Evolutionary conservation across 495 filamentous ascomycete genomes (phyloP).

Genomic region (Hypoxylon subgilvum): DNA sequence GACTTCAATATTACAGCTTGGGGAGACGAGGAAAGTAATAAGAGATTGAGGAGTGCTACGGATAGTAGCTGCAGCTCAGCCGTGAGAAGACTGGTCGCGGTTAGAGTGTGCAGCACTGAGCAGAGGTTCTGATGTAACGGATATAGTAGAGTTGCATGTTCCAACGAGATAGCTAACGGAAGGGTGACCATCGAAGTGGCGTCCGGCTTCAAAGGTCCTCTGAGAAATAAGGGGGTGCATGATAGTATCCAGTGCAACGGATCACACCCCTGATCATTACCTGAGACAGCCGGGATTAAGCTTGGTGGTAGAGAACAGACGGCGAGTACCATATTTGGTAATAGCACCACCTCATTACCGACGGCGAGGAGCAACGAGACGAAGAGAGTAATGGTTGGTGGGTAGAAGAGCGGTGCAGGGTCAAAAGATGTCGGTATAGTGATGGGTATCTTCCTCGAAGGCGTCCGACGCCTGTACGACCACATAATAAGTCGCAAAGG

Average conservation of each 20-base stretch:
- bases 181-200: neutral
- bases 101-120: slow-evolving; percentile 73
- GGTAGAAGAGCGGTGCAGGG: slow-evolving; percentile 89
- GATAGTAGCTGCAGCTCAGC: slow-evolving; percentile 90
- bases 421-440: slow-evolving; percentile 78
- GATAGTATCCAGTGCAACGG: slow-evolving; percentile 75
- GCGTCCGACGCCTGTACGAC: slow-evolving; percentile 47
- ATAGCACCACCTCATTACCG: slow-evolving; percentile 59
- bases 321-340: slow-evolving; percentile 81
- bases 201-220: slow-evolving; percentile 2
- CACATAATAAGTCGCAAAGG: slow-evolving; percentile 53
- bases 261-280: slow-evolving; percentile 48
- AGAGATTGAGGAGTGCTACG: slow-evolving; percentile 78
- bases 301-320: slow-evolving; percentile 76
- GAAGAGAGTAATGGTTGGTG: slow-evolving; percentile 73
- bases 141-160: slow-evolving; percentile 73
- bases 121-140: slow-evolving; percentile 86
- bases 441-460: slow-evolving; percentile 48
- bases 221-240: slow-evolving; percentile 61
- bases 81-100: slow-evolving; percentile 82
- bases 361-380: slow-evolving; percentile 78
- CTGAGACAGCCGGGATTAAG: slow-evolving; percentile 65
- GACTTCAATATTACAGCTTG: slow-evolving; percentile 83
- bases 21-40: slow-evolving; percentile 77
- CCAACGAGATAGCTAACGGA: slow-evolving; percentile 51